A percentile compares a stretch with the other conserved stretches of the same genome.
Evolutionary conservation across 2,329 filamentous ascomycete species (phyloP).

Genomic region (Hymenoscyphus infarciens): DNA sequence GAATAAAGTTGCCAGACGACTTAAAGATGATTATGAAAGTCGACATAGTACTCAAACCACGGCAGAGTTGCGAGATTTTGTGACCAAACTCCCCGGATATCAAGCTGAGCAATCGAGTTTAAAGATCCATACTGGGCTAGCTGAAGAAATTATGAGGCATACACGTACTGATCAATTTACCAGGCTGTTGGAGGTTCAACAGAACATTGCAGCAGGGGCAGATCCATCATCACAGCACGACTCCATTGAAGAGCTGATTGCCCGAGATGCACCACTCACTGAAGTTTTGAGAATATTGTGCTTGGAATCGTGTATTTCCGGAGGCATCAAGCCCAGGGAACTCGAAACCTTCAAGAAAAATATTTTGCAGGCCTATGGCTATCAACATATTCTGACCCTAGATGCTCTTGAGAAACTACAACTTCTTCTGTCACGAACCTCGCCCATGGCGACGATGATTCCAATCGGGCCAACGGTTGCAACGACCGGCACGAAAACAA

Average conservation of each 20-base stretch:
- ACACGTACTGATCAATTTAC: constrained; percentile 88
- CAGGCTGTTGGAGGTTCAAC: constrained; percentile 85
- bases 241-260: constrained; percentile 89
- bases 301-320: constrained; percentile 85
- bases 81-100: constrained; percentile 86
- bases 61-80: constrained; percentile 88
- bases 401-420: constrained; percentile 85
- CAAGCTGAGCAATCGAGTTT: constrained; percentile 90
- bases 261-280: constrained; percentile 75
- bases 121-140: constrained; percentile 87
- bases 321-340: constrained; percentile 83
- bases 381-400: constrained; percentile 89
- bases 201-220: constrained; percentile 86
- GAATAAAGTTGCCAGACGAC: constrained; percentile 83
- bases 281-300: constrained; percentile 82
- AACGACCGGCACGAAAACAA: constrained; percentile 67
- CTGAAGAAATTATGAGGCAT: constrained; percentile 92
- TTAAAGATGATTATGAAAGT: constrained; percentile 83
- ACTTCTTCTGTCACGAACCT: constrained; percentile 73
- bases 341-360: constrained; percentile 85
- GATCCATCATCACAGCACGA: constrained; percentile 89
- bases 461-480: constrained; percentile 62
- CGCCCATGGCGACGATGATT: constrained; percentile 76
- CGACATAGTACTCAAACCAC: constrained; percentile 84
- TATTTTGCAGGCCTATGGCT: constrained; percentile 88